Evolutionary conservation across 2,329 filamentous ascomycete genomes (phyloP).

Genomic region (Fusarium buharicum): DNA sequence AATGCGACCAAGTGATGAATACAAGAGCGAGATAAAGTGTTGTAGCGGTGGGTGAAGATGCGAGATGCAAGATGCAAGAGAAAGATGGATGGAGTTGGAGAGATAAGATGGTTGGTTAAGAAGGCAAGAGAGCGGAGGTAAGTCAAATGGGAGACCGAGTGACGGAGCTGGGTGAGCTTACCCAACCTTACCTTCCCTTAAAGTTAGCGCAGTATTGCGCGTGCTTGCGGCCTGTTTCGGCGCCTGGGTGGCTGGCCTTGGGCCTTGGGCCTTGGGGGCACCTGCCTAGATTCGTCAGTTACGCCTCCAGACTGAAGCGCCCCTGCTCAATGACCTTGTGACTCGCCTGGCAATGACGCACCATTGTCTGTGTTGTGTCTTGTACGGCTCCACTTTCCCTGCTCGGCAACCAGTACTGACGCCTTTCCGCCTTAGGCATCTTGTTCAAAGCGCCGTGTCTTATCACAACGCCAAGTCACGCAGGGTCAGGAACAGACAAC

Average conservation of each 20-base stretch:
- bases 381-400: conserved; percentile 42
- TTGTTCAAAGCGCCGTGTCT: conserved; percentile 30
- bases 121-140: conserved; percentile 40
- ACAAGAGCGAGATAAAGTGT: not conserved
- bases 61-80: conserved; percentile 32
- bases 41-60: conserved; percentile 20
- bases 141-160: conserved; percentile 25
- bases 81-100: conserved; percentile 38
- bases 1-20: too few species aligned
- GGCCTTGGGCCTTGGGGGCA: too few species aligned
- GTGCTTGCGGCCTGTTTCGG: conserved; percentile 44
- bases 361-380: conserved; percentile 27
- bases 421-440: conserved; percentile 47
- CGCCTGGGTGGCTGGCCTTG: conserved; percentile 23
- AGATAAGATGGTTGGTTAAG: conserved; percentile 43
- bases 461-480: conserved; percentile 21
- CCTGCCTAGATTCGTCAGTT: conserved; percentile 40
- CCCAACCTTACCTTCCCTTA: conserved; percentile 16
- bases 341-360: conserved; percentile 46
- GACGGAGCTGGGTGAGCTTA: conserved; percentile 43
- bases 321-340: conserved; percentile 42
- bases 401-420: conserved; percentile 42
- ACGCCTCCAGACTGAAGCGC: conserved; percentile 32
- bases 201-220: conserved; percentile 35
- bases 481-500: conserved; percentile 30